Base-by-base conservation (phyloP, 805 yeast species). In the Candida mattraensis region DNA sequence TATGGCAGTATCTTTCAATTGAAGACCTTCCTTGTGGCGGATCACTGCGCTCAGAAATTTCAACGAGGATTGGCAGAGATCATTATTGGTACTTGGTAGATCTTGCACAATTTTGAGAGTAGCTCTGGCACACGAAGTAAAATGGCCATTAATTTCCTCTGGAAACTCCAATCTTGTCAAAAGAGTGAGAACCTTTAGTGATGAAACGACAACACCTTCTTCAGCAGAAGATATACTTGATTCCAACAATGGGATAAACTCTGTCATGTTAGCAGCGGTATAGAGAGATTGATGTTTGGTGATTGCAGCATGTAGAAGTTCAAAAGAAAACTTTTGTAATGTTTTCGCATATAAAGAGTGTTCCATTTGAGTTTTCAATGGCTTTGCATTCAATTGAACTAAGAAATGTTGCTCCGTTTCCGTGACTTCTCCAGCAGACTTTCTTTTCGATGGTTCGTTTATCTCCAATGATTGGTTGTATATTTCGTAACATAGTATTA, bases 31-130 rank as follows among this genome's bases (percentile, higher is more conserved):
- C 50, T 78, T 80, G 48, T 82, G 80, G 48, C 91, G 76, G 28
- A 91, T 68, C 13, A 87, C 70, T 1, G 83, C 66, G 6, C 95
- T 76, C 35, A 93, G 61, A 46, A 80, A 84, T 48, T 80, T 81
- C 56, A 89, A 69, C 41, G 88, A 74, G 11, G 84, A 73, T 58
- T 91, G 98, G 52, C 87, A 82, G 10, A 91, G 54, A 36, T 86
- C 95, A 21, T 81, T 72, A 35, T 81, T 79, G 1, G 96, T 87
- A 1, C 80, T 66, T 5, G 96, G 88, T 32, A 83, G 74, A 46
- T 84, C 84, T 53, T 81, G 81, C 26, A 91, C 71, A 15, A 88
- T 69, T 11, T 65, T 74, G 37, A 84, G 61, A 1, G 80, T 75
- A 30, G 68, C 68, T 59, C 82, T 72, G 3, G 88, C 76, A 50